A percentile compares a stretch with the other conserved stretches of the same genome.
These are phyloP conservation scores for Penicillium crustosum DNA, from an alignment of 2,329 filamentous ascomycete genomes.

Conservation along the genomic window DNA sequence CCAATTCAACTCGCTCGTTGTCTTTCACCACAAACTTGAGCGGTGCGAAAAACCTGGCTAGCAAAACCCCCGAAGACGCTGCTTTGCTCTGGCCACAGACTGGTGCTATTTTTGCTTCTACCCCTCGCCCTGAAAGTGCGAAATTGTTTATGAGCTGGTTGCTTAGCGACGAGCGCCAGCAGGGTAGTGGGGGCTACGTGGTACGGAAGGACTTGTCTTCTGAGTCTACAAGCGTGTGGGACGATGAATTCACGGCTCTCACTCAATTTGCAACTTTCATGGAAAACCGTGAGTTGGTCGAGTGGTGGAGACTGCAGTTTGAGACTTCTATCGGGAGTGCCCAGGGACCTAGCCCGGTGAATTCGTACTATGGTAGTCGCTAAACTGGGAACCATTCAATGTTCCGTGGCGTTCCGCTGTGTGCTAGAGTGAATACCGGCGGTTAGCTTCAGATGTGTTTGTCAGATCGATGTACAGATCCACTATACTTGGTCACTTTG, in stretches of 20 bases:
- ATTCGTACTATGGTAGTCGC: not conserved
- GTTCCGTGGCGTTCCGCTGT: not conserved
- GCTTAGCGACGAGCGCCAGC: slow-evolving; percentile 33
- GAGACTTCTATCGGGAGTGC: slow-evolving; percentile 47
- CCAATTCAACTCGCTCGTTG: slow-evolving; percentile 31
- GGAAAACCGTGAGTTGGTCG: slow-evolving; percentile 43
- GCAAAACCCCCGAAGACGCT: not conserved
- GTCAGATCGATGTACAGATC: not conserved
- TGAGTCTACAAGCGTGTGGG: not conserved
- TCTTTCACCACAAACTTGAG: not conserved
- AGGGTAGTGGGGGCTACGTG: not conserved
- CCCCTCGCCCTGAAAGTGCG: slow-evolving; percentile 52
- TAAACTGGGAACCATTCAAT: not conserved
- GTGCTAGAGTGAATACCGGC: not conserved
- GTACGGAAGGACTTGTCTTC: not conserved
- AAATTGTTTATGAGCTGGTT: slow-evolving; percentile 54
- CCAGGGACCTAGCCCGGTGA: slow-evolving; percentile 32
- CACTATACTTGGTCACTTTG: not conserved
- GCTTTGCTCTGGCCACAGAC: slow-evolving; percentile 52
- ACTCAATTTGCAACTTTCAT: slow-evolving; percentile 36
- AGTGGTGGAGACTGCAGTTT: slow-evolving; percentile 46
- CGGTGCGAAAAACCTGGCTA: not conserved
- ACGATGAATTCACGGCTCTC: slow-evolving; percentile 32
- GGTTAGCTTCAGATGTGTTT: not conserved
- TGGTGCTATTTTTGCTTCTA: slow-evolving; percentile 50